These are phyloP conservation scores for Kalanchoe fedtschenkoi DNA, from an alignment of 164 flowering plant genomes.

Conservation along the genomic window DNA sequence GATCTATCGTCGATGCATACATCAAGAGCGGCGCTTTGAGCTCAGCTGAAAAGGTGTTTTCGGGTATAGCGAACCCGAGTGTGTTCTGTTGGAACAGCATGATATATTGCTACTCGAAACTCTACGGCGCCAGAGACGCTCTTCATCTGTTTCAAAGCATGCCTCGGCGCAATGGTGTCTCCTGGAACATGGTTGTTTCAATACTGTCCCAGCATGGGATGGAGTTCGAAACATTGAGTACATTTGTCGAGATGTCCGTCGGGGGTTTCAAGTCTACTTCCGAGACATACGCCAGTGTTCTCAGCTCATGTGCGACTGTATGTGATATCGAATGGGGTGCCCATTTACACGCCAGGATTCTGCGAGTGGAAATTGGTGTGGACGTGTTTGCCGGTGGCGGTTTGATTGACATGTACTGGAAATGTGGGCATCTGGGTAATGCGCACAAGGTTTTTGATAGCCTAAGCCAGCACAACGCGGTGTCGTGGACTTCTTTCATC, in stretches of 20 bases:
- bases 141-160: slow-evolving; percentile 25
- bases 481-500: slow-evolving; percentile 48
- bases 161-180: slow-evolving; percentile 34
- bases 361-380: slow-evolving; percentile 22
- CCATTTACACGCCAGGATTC: slow-evolving; percentile 43
- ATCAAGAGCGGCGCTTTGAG: slow-evolving; percentile 16
- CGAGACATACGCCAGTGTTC: slow-evolving; percentile 40
- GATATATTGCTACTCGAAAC: slow-evolving; percentile 36
- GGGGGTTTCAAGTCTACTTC: slow-evolving; percentile 35
- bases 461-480: slow-evolving; percentile 25
- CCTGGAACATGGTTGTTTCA: slow-evolving; percentile 47
- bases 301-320: slow-evolving; percentile 39
- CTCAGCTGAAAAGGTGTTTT: slow-evolving; percentile 26
- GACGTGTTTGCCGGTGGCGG: slow-evolving; percentile 38
- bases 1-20: slow-evolving; percentile 30
- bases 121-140: slow-evolving; percentile 17
- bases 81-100: slow-evolving; percentile 46
- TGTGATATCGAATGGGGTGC: slow-evolving; percentile 40
- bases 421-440: slow-evolving; percentile 29
- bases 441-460: slow-evolving; percentile 32
- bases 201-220: slow-evolving; percentile 34
- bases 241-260: slow-evolving; percentile 36
- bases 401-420: slow-evolving; percentile 49
- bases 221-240: slow-evolving; percentile 21
- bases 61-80: slow-evolving; percentile 20